phyloP scores from a whole-genome alignment of 2,329 filamentous ascomycete genomes.

The Hymenoscyphus infarciens region DNA sequence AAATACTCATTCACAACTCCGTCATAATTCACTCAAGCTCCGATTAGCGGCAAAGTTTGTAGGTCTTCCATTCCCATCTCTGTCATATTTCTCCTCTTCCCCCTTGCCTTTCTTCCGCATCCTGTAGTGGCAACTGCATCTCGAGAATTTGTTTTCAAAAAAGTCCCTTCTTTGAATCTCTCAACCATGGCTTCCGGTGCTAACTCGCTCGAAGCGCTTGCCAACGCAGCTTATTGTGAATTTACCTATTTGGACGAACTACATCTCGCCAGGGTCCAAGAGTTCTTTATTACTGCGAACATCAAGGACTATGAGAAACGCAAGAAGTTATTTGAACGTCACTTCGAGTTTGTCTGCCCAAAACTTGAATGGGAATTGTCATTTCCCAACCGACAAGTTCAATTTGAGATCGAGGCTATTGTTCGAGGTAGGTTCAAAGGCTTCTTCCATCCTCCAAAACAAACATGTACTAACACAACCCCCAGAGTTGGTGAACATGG shows the following conservation, averaged over 20 bases:
- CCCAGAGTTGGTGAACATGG: background rate
- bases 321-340: background rate
- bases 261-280: background rate
- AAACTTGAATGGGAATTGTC: background rate
- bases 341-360: background rate
- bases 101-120: background rate
- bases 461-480: background rate
- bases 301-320: background rate
- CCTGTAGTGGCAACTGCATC: background rate
- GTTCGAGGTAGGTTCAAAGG: background rate
- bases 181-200: background rate
- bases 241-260: background rate
- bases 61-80: background rate
- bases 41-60: background rate
- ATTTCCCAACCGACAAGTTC: background rate
- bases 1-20: background rate
- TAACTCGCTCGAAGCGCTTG: background rate
- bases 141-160: background rate
- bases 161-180: background rate
- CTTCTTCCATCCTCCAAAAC: background rate
- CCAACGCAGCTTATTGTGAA: background rate
- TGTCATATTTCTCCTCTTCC: background rate
- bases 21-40: background rate
- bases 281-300: background rate
- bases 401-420: background rate